Evolutionary conservation across 31 red algal genomes (phyloP).

Genomic region (Asparagopsis taxiformis): DNA sequence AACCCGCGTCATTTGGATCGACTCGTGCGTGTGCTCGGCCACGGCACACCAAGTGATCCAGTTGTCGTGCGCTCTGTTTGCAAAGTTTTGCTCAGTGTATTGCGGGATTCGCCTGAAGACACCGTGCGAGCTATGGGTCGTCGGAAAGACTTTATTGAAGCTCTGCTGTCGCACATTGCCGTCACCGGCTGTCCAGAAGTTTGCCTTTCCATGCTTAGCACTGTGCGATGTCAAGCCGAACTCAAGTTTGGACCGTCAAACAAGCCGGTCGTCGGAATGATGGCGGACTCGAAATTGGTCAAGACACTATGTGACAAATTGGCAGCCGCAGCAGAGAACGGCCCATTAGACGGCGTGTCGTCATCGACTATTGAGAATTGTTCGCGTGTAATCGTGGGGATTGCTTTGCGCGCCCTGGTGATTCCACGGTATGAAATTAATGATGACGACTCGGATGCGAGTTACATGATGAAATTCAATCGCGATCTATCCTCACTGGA

Average conservation of each 20-base stretch:
- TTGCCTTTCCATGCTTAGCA: slow-evolving; percentile 63
- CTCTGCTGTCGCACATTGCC: slow-evolving; percentile 64
- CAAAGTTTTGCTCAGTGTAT: slow-evolving; percentile 62
- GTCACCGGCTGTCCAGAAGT: slow-evolving; percentile 76
- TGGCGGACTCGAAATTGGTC: slow-evolving; percentile 68
- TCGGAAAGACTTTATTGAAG: slow-evolving; percentile 60
- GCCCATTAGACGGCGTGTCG: slow-evolving; percentile 55
- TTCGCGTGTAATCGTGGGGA: slow-evolving; percentile 75
- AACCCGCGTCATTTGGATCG: slow-evolving; percentile 69
- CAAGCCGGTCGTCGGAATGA: slow-evolving; percentile 75
- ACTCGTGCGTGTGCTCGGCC: slow-evolving; percentile 47
- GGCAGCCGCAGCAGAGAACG: slow-evolving; percentile 39
- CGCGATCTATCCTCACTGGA: slow-evolving; percentile 63
- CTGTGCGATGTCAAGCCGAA: slow-evolving; percentile 79
- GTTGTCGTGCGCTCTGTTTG: slow-evolving; percentile 77
- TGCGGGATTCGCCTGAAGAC: slow-evolving; percentile 75
- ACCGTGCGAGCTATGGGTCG: slow-evolving; percentile 68
- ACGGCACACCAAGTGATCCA: slow-evolving; percentile 50
- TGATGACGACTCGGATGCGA: slow-evolving; percentile 52
- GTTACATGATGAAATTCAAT: slow-evolving; percentile 74
- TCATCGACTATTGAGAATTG: slow-evolving; percentile 81
- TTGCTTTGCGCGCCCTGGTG: slow-evolving; percentile 77
- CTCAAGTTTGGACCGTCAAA: slow-evolving; percentile 84
- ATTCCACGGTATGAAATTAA: slow-evolving; percentile 72
- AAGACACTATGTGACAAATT: slow-evolving; percentile 60